Percentiles rank a stretch among this genome's conserved stretches.
Evolutionary conservation across 257 asterid species (phyloP).

Genomic region (Ilex aquifolium): DNA sequence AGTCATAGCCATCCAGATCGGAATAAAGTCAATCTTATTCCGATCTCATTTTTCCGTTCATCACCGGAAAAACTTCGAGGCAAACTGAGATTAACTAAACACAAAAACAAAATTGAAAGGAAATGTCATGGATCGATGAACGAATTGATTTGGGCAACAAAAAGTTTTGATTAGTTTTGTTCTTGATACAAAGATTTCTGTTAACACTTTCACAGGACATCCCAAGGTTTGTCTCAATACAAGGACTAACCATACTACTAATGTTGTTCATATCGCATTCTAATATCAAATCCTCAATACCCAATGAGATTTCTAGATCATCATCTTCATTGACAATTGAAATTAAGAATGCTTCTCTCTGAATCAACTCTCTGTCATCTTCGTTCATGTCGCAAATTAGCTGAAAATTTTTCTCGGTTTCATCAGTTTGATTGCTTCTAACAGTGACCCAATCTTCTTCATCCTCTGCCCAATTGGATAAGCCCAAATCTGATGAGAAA

Average conservation of each 20-base stretch:
- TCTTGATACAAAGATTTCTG: conserved; percentile 16
- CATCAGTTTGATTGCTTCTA: conserved; percentile 38
- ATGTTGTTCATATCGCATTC: conserved; percentile 27
- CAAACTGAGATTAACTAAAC: background rate
- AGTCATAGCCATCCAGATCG: no score
- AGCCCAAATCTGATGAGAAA: conserved; percentile 5
- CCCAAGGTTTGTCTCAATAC: conserved; percentile 7
- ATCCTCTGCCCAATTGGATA: conserved; percentile 38
- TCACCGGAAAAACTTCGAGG: no score
- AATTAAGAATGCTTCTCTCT: background rate
- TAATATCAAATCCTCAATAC: conserved; percentile 17
- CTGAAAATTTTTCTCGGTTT: conserved; percentile 2
- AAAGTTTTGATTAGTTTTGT: conserved; percentile 15
- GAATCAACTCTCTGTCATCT: conserved; percentile 15
- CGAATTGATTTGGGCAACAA: conserved; percentile 13
- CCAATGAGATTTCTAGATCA: conserved; percentile 8
- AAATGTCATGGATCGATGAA: background rate
- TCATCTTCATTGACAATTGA: conserved; percentile 19
- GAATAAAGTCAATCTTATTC: no score
- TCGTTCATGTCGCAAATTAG: conserved; percentile 3
- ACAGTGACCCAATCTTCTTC: conserved; percentile 62
- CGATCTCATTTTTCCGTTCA: no score
- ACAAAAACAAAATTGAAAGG: background rate
- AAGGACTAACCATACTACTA: conserved; percentile 13
- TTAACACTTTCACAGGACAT: conserved; percentile 12